Evolutionary conservation across 192 early-diverging fungal genomes (phyloP).

Genomic region (Thoreauomyces humboldtii): DNA sequence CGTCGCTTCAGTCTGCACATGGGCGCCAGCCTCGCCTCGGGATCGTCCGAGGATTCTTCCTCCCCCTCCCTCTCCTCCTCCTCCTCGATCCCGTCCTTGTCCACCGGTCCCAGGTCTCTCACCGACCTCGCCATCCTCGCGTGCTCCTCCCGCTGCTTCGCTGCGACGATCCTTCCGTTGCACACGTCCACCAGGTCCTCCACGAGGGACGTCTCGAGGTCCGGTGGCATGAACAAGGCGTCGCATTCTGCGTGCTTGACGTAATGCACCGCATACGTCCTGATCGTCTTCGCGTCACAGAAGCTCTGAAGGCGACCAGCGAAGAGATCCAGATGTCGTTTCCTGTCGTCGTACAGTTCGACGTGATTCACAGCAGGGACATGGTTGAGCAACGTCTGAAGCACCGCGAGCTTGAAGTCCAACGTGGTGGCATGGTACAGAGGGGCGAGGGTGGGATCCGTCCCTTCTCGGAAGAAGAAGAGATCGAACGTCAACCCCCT

Average conservation of each 20-base stretch:
- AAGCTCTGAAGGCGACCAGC: conserved; percentile 1
- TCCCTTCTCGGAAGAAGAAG: conserved; percentile 43
- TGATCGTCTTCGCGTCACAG: not conserved
- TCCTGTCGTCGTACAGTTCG: conserved; percentile 47
- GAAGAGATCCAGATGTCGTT: conserved; percentile 44
- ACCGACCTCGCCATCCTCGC: not conserved
- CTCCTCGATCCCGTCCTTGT: not conserved
- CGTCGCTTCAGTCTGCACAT: conserved; percentile 1
- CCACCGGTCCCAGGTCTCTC: too few relatives aligned
- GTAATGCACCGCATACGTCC: conserved; percentile 19
- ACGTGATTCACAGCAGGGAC: conserved; percentile 35
- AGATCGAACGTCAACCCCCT: conserved; percentile 38
- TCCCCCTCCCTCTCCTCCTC: not conserved
- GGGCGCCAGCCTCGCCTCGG: not conserved
- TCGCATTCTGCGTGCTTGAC: conserved; percentile 28
- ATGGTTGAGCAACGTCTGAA: conserved; percentile 24
- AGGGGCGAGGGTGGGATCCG: conserved; percentile 10
- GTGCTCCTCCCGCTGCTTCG: conserved; percentile 15
- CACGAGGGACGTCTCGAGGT: conserved; percentile 39
- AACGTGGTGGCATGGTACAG: conserved; percentile 36
- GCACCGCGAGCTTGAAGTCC: conserved; percentile 50
- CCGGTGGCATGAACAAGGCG: conserved; percentile 27
- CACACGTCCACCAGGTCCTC: conserved; percentile 38
- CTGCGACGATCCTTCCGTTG: conserved; percentile 41
- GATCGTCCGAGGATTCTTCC: too few relatives aligned